phyloP scores from a whole-genome alignment of 345 rosid genomes.

The Citrus mangshanensis region DNA sequence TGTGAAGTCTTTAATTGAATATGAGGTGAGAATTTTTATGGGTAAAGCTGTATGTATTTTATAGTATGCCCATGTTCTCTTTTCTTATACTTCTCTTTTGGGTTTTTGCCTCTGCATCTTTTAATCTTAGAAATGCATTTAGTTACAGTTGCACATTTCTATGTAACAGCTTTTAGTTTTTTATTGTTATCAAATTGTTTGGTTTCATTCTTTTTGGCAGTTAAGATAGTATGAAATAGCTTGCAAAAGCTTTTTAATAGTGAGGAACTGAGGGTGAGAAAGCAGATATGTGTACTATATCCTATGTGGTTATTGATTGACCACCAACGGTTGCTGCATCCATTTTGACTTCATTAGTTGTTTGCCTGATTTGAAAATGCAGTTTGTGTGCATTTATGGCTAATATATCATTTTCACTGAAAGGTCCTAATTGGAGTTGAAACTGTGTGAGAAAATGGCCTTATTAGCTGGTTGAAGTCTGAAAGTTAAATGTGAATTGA shows the following conservation, averaged over 20 bases:
- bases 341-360: background rate
- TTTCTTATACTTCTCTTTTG: background rate
- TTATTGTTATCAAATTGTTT: background rate
- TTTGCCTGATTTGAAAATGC: background rate
- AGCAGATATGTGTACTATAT: background rate
- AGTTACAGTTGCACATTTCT: background rate
- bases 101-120: background rate
- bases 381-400: background rate
- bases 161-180: background rate
- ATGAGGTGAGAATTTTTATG: conserved; percentile 25
- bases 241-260: background rate
- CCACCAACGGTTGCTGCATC: background rate
- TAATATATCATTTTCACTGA: background rate
- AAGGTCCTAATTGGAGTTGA: background rate
- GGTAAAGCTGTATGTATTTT: background rate
- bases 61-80: background rate
- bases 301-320: background rate
- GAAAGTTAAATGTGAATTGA: background rate
- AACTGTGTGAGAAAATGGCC: background rate
- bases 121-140: background rate
- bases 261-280: background rate
- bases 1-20: conserved; percentile 48
- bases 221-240: background rate
- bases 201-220: background rate
- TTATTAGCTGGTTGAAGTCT: background rate